Evolutionary conservation across 2,329 filamentous ascomycete species (phyloP).

Genomic region (Fusarium guadeloupense): DNA sequence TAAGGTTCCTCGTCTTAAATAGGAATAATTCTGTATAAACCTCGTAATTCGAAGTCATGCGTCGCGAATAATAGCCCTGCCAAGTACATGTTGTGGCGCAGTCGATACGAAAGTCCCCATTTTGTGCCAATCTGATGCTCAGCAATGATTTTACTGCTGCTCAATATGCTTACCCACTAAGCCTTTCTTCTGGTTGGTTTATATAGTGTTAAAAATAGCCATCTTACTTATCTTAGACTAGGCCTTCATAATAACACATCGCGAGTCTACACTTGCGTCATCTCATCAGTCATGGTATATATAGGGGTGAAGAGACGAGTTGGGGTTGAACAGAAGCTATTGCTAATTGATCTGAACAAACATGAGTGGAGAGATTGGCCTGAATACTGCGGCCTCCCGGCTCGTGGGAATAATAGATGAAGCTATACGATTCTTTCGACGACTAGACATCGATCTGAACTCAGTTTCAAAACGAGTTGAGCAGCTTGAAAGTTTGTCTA

Average conservation of each 20-base stretch:
- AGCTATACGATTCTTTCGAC: conserved; percentile 5
- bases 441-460: not conserved
- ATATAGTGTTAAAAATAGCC: conserved; percentile 2
- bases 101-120: too few relatives aligned
- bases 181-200: not conserved
- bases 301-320: not conserved
- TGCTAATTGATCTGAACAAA: not conserved
- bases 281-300: not conserved
- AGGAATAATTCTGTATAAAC: too few relatives aligned
- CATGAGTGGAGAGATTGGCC: not conserved
- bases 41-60: too few relatives aligned
- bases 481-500: not conserved
- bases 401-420: conserved; percentile 7
- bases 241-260: not conserved
- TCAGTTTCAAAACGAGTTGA: not conserved
- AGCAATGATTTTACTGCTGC: too few relatives aligned
- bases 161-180: too few relatives aligned
- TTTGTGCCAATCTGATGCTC: too few relatives aligned
- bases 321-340: not conserved
- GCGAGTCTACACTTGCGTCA: not conserved
- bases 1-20: too few relatives aligned
- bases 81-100: too few relatives aligned
- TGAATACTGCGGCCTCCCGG: conserved; percentile 2
- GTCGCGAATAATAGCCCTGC: too few relatives aligned
- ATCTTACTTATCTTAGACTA: not conserved